A percentile compares a stretch with the other conserved stretches of the same genome.
Conservation (phyloP, 2,329 filamentous ascomycete species). For the Emmonsiellopsis sp. region DNA sequence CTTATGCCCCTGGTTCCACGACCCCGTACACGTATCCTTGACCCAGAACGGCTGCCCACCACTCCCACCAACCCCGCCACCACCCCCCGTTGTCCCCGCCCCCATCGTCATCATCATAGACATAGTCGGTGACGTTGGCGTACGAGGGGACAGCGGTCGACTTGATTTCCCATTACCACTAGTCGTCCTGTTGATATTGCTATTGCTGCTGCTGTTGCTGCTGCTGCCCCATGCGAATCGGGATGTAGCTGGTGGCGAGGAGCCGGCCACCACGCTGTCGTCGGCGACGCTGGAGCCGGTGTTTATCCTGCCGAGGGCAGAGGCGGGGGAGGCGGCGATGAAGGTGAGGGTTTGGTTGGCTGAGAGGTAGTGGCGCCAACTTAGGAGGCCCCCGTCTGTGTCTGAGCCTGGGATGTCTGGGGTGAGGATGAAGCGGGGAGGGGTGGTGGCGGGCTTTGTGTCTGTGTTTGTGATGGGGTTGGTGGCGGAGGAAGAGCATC, state of each 20-base stretch:
- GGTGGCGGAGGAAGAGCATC: background rate
- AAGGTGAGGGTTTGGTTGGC: slow-evolving; percentile 32
- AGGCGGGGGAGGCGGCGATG: slow-evolving; percentile 26
- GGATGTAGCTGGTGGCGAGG: slow-evolving; percentile 8
- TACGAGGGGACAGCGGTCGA: slow-evolving; percentile 6
- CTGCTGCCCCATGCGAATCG: slow-evolving; percentile 10
- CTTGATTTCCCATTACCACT: slow-evolving; percentile 4
- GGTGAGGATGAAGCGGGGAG: slow-evolving; percentile 32
- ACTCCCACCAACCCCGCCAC: background rate
- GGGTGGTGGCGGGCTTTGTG: slow-evolving; percentile 1
- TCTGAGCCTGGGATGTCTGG: slow-evolving; percentile 36
- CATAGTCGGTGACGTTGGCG: slow-evolving; percentile 12
- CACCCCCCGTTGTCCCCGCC: background rate
- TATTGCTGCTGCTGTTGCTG: slow-evolving; percentile 2
- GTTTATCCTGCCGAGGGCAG: slow-evolving; percentile 4
- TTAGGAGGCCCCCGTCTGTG: slow-evolving; percentile 35
- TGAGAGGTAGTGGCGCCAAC: slow-evolving; percentile 36
- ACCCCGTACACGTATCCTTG: slow-evolving; percentile 35
- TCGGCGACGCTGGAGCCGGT: slow-evolving; percentile 7
- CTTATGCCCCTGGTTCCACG: slow-evolving; percentile 32
- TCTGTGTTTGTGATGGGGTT: background rate
- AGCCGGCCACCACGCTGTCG: slow-evolving; percentile 3
- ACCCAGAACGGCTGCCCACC: slow-evolving; percentile 24
- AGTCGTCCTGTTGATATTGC: slow-evolving; percentile 3
- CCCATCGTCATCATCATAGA: background rate